Evolutionary conservation across 148 eudicot species (phyloP), one percentile per base, ranked within the genome.

Genomic region (Rhododendron simsii): DNA sequence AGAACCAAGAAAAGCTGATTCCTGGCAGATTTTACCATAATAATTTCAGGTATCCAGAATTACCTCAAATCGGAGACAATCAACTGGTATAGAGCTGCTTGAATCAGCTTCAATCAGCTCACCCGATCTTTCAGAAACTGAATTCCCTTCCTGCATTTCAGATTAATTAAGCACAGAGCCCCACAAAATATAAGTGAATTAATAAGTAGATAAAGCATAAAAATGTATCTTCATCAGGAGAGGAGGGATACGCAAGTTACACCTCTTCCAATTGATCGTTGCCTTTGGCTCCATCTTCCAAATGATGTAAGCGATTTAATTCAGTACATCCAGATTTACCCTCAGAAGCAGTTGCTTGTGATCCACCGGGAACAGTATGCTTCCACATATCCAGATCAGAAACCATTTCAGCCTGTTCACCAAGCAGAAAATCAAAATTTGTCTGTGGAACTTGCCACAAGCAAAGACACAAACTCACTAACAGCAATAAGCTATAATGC

Each of bases 31-130:
- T 30, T 26, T 53, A 84, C 39, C 21, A 48, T 53, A 23, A 20
- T 28, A 47, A 47, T 33, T 35, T 10, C 5, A 80, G 75, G n/a
- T 51, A 80, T 3, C 41, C 15, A n/a, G 15, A 30, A 41, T 87
- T 88, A 97, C 99, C 93, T 95, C 95, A 83, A 97, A 97, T n/a
- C 96, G 95, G 28, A 97, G 95, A 87, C 87, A 85, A 84, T 86
- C 90, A 67, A 84, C 86, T 84, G 85, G 90, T 39, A 89, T 79
- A 74, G 88, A 84, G 84, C 83, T 83, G 74, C 85, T 45, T 30
- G 85, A 83, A 61, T 82, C 91, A 79, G 80, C 82, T 91, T 89
- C 91, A 83, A 63, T 80, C 88, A 82, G 84, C 78, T 86, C 87
- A 50, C 81, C 90, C 84, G 85, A 84, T 84, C 73, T 86, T 81